Percentiles rank a stretch among this genome's conserved stretches.
Evolutionary conservation across 176 grass and related monocot species (phyloP).

Genomic region (Oryza rufipogon): DNA sequence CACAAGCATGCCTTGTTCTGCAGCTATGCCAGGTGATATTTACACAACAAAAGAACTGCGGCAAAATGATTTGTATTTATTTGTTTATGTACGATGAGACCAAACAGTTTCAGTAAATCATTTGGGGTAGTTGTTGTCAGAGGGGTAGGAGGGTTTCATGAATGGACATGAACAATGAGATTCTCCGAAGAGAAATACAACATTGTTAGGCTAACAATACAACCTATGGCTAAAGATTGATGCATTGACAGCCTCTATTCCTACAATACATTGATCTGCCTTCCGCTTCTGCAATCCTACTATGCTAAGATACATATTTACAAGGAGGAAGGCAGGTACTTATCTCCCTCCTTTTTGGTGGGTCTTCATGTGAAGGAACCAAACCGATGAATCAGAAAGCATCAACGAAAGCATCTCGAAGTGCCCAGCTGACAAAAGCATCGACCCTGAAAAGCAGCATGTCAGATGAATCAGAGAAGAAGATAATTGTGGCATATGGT

Average conservation of each 20-base stretch:
- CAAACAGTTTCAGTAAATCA: conserved; percentile 33
- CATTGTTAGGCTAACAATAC: conserved; percentile 38
- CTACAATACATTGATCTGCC: conserved; percentile 38
- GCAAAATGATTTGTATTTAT: conserved; percentile 43
- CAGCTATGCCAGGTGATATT: background rate
- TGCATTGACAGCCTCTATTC: conserved; percentile 49
- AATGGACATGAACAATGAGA: conserved; percentile 29
- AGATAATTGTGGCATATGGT: background rate
- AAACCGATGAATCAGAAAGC: background rate
- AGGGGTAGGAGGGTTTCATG: conserved; percentile 1
- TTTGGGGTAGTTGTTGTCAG: background rate
- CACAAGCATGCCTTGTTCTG: background rate
- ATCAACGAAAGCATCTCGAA: background rate
- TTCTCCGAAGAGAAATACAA: conserved; percentile 15
- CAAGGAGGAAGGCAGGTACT: conserved; percentile 39
- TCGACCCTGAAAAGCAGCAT: background rate
- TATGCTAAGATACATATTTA: conserved; percentile 65
- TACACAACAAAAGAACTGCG: background rate
- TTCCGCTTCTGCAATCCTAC: conserved; percentile 38
- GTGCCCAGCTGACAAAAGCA: background rate
- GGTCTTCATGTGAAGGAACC: background rate
- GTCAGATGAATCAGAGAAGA: conserved; percentile 14
- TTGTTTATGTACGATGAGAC: conserved; percentile 46
- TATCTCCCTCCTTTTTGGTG: conserved; percentile 2
- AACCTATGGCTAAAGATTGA: conserved; percentile 48